Evolutionary conservation across 2,329 filamentous ascomycete species (phyloP).

Genomic region (Fusarium armeniacum): DNA sequence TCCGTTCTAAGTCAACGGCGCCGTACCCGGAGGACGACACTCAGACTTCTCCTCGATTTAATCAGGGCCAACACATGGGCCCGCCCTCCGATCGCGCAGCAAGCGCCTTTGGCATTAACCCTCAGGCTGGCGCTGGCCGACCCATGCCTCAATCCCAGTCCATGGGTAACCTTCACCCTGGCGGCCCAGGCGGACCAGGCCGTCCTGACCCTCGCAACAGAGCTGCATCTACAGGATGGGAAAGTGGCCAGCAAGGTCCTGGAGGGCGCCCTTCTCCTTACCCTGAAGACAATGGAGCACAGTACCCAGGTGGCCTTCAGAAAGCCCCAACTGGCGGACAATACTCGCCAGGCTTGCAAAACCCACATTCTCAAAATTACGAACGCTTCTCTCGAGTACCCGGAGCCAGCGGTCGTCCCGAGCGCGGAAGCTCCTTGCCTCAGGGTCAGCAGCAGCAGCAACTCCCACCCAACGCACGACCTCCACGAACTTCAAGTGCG

Average conservation of each 20-base stretch:
- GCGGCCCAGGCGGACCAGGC: slow-evolving; percentile 53
- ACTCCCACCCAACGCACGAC: slow-evolving; percentile 29
- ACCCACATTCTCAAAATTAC: slow-evolving; percentile 45
- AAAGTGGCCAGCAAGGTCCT: slow-evolving; percentile 49
- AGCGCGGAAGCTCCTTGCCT: slow-evolving; percentile 55
- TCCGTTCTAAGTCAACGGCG: slow-evolving; percentile 64
- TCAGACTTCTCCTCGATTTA: slow-evolving; percentile 58
- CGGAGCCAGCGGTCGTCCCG: slow-evolving; percentile 51
- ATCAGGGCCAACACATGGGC: slow-evolving; percentile 64
- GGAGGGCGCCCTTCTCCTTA: slow-evolving; percentile 47
- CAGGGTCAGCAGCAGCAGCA: slow-evolving; percentile 39
- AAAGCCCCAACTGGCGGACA: slow-evolving; percentile 47
- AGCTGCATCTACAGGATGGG: slow-evolving; percentile 61
- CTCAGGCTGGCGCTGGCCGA: slow-evolving; percentile 53
- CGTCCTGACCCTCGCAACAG: slow-evolving; percentile 59
- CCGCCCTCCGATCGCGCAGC: slow-evolving; percentile 64
- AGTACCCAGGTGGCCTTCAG: slow-evolving; percentile 51
- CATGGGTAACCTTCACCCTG: slow-evolving; percentile 62
- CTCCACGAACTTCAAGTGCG: slow-evolving; percentile 46
- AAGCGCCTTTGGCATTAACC: slow-evolving; percentile 69
- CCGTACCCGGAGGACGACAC: slow-evolving; percentile 78
- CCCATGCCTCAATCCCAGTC: slow-evolving; percentile 61
- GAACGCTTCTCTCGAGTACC: slow-evolving; percentile 53
- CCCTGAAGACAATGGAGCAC: slow-evolving; percentile 45
- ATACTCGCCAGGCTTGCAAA: slow-evolving; percentile 41